Evolutionary conservation across 192 early-diverging fungal genomes (phyloP), one percentile per base, ranked within the genome.

Genomic region (Mortierella antarctica): DNA sequence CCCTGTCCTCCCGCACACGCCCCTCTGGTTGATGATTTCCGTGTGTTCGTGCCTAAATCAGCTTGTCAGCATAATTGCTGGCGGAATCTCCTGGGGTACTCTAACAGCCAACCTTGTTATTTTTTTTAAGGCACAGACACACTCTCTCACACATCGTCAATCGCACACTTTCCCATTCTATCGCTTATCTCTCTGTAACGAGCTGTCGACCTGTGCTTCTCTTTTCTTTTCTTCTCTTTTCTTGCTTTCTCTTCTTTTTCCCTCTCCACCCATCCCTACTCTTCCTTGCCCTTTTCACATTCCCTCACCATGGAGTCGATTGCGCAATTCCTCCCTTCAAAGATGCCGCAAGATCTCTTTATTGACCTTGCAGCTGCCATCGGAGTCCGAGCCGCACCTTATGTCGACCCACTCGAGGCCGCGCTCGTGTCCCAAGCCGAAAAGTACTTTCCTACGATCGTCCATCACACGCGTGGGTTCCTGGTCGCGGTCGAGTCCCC

Each of bases 331-430:
- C 50, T 64, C 50, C 57, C 69, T 10, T 23, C 65, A 57, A 67
- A 71, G 70, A 55, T 53, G 44, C 77, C 77, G n/a, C 77, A 80
- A 61, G 77, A 80, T 54, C 52, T 70, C 51, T 80, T 80, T 51
- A 80, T 80, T 17, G 70, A 80, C 61, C 31, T 80, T 42, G 77
- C 77, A 55, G 55, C 65, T 18, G 57, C 69, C 59, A 31, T 80
- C 40, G 77, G 77, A 47, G 77, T 80, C 54, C 57, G 23, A 23
- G 69, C 77, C 10, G 77, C 77, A 12, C 77, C 77, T 15, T 80
- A 72, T 72, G 64, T 80, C 48, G 77, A 80, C 60, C 77, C 77
- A 39, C 44, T 80, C 5, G 77, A 80, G 70, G 70, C 42, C 5
- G 77, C 77, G 18, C 5, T 80, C 18, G 44, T 46, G 6, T 52